Base-by-base conservation (phyloP, 257 asterid species). In the Nyctanthes arbortristis region DNA sequence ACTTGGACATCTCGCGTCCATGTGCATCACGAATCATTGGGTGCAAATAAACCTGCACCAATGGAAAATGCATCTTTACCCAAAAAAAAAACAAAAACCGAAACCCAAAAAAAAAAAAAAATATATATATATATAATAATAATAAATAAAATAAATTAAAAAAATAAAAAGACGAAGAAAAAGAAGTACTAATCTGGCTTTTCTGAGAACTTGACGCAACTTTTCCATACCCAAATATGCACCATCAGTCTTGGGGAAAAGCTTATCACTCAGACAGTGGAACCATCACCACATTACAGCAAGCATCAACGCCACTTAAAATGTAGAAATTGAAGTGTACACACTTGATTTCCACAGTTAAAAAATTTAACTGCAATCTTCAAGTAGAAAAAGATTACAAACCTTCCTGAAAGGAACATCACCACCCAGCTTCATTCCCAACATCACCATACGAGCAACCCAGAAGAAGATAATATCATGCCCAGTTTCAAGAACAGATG, bases 391-490 rank as follows among this genome's bases (percentile, higher is more conserved):
- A 67, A 62, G 34, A 52, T 27, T 57, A 71, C 85, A 66, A 57
- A 89, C 99, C 99, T 89, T 91, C 43, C 80, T 63, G 79, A 91
- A 93, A 39, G 99, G 99, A 3, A 93, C 90, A 75, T 91, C 96
- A 75, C 96, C 95, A 36, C 95, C 99, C 68, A 93, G 87, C 88
- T 89, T 91, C 76, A 87, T 86, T 80, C 99, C 99, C 91, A 89
- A 56, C 97, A 93, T 93, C 77, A 89, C 99, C 99, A 91, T 91
- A 62, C 97, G 94, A 66, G 99, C 97, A 66, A 91, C 99, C 97
- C 99, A 91, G 75, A 91, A 89, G 77, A 93, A 93, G 66, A 93
- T 87, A 82, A 91, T 89, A 71, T 93, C 97, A 49, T 87, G 96
- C 25, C 99, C 99, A 28, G 99, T 93, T 84, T 93, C 97, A 65